phyloP scores from a whole-genome alignment of 495 filamentous ascomycete genomes.

The Glarea lozoyensis region DNA sequence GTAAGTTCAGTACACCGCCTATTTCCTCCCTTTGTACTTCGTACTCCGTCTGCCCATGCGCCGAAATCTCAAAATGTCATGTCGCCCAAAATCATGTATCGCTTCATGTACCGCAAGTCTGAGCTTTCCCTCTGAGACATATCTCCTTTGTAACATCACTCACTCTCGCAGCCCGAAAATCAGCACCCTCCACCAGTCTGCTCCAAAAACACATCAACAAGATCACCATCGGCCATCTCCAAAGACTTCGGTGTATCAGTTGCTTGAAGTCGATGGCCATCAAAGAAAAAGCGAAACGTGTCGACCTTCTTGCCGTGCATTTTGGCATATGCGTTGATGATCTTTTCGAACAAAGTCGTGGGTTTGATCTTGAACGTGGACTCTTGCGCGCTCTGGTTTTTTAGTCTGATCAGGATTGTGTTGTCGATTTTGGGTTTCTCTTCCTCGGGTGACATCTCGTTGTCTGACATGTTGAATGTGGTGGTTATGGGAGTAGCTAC shows the following conservation, averaged over 20 bases:
- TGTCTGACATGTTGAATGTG: background rate
- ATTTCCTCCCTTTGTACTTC: no score
- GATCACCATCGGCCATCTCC: slow-evolving; percentile 8
- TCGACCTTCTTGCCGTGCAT: background rate
- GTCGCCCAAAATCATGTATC: no score
- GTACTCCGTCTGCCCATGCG: no score
- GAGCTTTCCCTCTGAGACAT: no score
- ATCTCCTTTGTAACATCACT: no score
- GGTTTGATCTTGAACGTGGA: slow-evolving; percentile 4
- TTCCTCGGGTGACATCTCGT: background rate
- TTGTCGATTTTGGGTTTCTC: background rate
- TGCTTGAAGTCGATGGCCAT: slow-evolving; percentile 1
- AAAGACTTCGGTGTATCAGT: background rate
- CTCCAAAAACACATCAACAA: slow-evolving; percentile 1
- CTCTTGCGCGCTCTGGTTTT: background rate
- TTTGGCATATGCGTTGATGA: background rate
- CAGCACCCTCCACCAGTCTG: slow-evolving; percentile 3
- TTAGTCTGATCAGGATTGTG: slow-evolving; percentile 1
- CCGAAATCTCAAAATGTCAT: no score
- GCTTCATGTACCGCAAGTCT: no score
- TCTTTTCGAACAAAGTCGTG: slow-evolving; percentile 3
- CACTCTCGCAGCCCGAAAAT: no score
- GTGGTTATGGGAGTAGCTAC: no score
- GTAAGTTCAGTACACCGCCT: no score
- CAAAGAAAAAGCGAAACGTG: slow-evolving; percentile 1